These are phyloP conservation scores for Chaetoceros muelleri DNA, from an alignment of 108 stramenopile genomes.

Conservation along the genomic window DNA sequence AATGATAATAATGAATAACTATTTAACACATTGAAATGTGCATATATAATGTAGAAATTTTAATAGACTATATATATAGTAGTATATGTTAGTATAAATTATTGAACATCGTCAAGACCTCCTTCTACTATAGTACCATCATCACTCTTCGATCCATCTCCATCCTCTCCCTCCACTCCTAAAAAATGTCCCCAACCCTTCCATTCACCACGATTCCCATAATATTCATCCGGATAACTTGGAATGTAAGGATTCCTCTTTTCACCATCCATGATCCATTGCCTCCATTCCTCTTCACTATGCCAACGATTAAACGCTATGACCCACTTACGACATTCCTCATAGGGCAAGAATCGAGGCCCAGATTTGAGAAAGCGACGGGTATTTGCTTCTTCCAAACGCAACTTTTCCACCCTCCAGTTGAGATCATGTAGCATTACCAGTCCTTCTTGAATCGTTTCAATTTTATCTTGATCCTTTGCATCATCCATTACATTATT, in stretches of 20 bases:
- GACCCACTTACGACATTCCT: slow-evolving; percentile 50
- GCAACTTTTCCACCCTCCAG: slow-evolving; percentile 54
- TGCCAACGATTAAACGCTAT: slow-evolving; percentile 43
- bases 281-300: slow-evolving; percentile 37
- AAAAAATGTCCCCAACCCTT: slow-evolving; percentile 67
- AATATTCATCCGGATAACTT: slow-evolving; percentile 68
- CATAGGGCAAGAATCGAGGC: slow-evolving; percentile 48
- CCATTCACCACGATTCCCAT: slow-evolving; percentile 52
- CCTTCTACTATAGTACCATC: neutral
- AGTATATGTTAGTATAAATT: neutral
- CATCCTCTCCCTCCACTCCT: slow-evolving; percentile 12
- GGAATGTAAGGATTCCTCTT: slow-evolving; percentile 61
- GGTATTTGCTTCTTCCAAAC: slow-evolving; percentile 64
- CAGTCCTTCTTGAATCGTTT: neutral
- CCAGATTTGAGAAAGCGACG: slow-evolving; percentile 44
- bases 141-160: neutral
- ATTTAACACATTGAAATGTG: neutral
- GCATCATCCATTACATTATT: neutral
- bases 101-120: neutral
- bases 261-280: slow-evolving; percentile 49
- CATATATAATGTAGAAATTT: neutral
- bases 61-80: neutral
- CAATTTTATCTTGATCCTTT: neutral
- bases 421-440: slow-evolving; percentile 39
- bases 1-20: slow-evolving; percentile 4